Conservation (phyloP, 148 eudicot genomes). For the Vaccinium corymbosum region DNA sequence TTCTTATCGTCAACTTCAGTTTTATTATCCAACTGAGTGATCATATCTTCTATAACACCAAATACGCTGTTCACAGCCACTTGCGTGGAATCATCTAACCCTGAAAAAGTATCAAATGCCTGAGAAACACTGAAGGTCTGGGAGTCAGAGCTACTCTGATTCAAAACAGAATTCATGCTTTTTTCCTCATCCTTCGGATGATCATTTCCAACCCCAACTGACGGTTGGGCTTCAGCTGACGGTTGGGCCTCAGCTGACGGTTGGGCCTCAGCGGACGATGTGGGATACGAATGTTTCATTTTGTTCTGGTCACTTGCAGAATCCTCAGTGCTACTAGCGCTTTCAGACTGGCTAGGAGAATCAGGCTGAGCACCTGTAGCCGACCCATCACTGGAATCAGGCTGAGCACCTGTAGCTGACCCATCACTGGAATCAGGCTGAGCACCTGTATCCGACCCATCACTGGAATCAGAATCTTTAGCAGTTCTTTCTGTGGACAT, state of each 20-base stretch:
- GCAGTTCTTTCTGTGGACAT: conserved; percentile 28
- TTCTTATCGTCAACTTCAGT: conserved; percentile 19
- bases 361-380: conserved; percentile 26
- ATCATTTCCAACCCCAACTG: conserved; percentile 26
- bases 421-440: conserved; percentile 26
- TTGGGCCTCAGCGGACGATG: conserved; percentile 36
- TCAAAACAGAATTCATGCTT: conserved; percentile 26
- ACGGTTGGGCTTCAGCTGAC: conserved; percentile 34
- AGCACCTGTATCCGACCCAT: conserved; percentile 28
- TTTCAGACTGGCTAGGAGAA: conserved; percentile 21
- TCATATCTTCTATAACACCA: conserved; percentile 81
- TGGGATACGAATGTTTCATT: conserved; percentile 24
- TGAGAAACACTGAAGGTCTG: conserved; percentile 60
- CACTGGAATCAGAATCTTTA: conserved; percentile 29
- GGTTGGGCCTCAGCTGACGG: conserved; percentile 39
- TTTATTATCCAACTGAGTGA: conserved; percentile 56
- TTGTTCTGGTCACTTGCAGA: conserved; percentile 18
- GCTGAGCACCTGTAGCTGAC: conserved; percentile 26
- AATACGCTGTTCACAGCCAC: conserved; percentile 90
- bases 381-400: conserved; percentile 27
- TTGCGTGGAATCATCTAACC: conserved; percentile 93
- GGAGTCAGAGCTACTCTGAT: conserved; percentile 35
- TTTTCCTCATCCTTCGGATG: background rate
- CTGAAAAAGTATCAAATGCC: conserved; percentile 78
- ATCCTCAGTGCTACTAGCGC: conserved; percentile 27